Percentiles rank a stretch among this genome's conserved stretches.
These are phyloP conservation scores for Alternaria sp. DNA, from an alignment of 2,329 filamentous ascomycete species.

Conservation along the genomic window DNA sequence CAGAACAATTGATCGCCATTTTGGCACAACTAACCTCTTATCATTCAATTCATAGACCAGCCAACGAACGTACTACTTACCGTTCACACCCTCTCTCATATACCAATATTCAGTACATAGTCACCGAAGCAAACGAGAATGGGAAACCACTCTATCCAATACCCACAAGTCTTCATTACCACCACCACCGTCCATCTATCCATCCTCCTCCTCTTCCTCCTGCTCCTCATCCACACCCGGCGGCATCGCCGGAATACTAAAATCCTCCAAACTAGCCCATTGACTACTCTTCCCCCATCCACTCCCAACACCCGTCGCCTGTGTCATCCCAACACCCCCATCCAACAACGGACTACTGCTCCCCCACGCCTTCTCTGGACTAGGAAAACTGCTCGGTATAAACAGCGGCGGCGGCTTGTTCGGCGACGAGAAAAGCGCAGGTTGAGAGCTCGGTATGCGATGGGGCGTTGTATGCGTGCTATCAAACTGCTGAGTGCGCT, in stretches of 20 bases:
- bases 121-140: not conserved
- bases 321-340: constrained; percentile 9
- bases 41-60: not conserved
- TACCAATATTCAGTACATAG: not conserved
- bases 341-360: constrained; percentile 40
- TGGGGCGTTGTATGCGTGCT: constrained; percentile 37
- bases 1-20: not conserved
- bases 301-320: constrained; percentile 6
- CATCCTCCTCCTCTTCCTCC: not conserved
- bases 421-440: constrained; percentile 25
- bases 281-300: constrained; percentile 20
- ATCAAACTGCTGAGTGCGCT: constrained; percentile 13
- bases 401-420: constrained; percentile 40
- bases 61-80: no score
- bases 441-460: constrained; percentile 28
- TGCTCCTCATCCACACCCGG: constrained; percentile 1
- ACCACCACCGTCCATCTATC: constrained; percentile 6
- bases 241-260: constrained; percentile 45
- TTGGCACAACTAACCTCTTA: not conserved
- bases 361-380: constrained; percentile 32
- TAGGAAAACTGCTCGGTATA: constrained; percentile 47
- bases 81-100: no score
- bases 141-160: no score
- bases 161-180: not conserved
- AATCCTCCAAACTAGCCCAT: constrained; percentile 39